Evolutionary conservation across 1,284 basidiomycete species (phyloP), one percentile per base, ranked within the genome.

Genomic region (Takashimella tepidaria): DNA sequence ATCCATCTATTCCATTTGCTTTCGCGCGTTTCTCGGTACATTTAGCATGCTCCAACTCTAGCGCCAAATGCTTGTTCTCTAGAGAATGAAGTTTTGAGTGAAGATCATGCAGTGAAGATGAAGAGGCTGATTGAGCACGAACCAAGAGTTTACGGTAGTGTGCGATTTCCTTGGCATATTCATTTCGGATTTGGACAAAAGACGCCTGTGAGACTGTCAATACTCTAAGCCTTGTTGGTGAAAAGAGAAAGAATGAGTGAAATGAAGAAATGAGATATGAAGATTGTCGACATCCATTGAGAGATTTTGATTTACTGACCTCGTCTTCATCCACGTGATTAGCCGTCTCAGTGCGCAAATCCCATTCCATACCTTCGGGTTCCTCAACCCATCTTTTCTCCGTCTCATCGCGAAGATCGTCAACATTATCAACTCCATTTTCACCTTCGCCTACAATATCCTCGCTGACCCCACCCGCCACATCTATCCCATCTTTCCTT

Each of bases 21-120:
- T 47, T 41, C n/a, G 42, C 58, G 10, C 50, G 11, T 11, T 47
- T 42, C 22, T 53, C 54, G 16, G 11, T 20, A 43, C 67, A 67
- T 43, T 55, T 50, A 11, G 50, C 56, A 54, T 70, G 67, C 47
- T 64, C 63, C 11, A 47, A 53, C 27, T 61, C 46, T 3, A 70
- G 53, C 5, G 48, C 37, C 6, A 47, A 47, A 40, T 66, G 66
- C 20, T 49, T 53, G 13, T 47, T 24, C 45, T 68, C 56, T 13
- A 67, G 27, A 2, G 59, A 51, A 3, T 56, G 49, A 5, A 66
- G 46, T 22, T 53, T 45, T 8, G 54, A 43, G 45, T 64, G 60
- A 5, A 64, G 45, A 5, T 61, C 62, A 25, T 64, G 62, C 3
- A 68, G 22, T 1, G 52, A 52, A 1, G 62, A 48, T 1, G 63